Conservation (phyloP, 2,329 filamentous ascomycete genomes). For the Trematosphaeria pertusa region DNA sequence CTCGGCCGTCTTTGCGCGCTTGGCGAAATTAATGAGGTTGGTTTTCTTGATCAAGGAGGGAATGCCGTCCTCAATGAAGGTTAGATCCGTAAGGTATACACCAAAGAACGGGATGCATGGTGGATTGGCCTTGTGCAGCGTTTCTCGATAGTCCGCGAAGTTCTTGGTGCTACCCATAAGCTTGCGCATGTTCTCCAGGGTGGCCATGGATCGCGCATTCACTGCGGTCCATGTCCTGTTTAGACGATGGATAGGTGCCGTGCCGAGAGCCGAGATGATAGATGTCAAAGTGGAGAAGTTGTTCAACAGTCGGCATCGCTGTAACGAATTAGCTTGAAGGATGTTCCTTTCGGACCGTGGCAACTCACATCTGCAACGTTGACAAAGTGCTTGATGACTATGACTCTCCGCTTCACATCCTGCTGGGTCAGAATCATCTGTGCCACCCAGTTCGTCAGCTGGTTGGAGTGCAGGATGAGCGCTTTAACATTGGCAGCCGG, state of each 20-base stretch:
- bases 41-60: constrained; percentile 96
- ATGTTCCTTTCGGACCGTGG: too few relatives aligned
- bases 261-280: constrained; percentile 94
- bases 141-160: constrained; percentile 95
- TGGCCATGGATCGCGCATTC: constrained; percentile 79
- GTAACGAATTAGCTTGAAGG: constrained; percentile 31
- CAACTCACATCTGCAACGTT: constrained; percentile 86
- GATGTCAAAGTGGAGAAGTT: constrained; percentile 98
- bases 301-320: constrained; percentile 94
- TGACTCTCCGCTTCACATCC: constrained; percentile 93
- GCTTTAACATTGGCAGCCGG: constrained; percentile 94
- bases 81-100: constrained; percentile 95
- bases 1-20: constrained; percentile 96
- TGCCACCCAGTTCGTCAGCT: constrained; percentile 98
- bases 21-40: constrained; percentile 97
- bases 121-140: constrained; percentile 89
- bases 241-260: constrained; percentile 91
- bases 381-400: constrained; percentile 98
- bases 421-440: constrained; percentile 97
- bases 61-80: constrained; percentile 98
- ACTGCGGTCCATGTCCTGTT: constrained; percentile 95
- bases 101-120: constrained; percentile 99
- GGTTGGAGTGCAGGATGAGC: constrained; percentile 95
- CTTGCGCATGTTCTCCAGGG: constrained; percentile 88
- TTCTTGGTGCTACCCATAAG: constrained; percentile 98